A percentile compares a stretch with the other conserved stretches of the same genome.
phyloP scores from a whole-genome alignment of 129 eudicot genomes.

The Pseudognaphalium luteoalbum region DNA sequence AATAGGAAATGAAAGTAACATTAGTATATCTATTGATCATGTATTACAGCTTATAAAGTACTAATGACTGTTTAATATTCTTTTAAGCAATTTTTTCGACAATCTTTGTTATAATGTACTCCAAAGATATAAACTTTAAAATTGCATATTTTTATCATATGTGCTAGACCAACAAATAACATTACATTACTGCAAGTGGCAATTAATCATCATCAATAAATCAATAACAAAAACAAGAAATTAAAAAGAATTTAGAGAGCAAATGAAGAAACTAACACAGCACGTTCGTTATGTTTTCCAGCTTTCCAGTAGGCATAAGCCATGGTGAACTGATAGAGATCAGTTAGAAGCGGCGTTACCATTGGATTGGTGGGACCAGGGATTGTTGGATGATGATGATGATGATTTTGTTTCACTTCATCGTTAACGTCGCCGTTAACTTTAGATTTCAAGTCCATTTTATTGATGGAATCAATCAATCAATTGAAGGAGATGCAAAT shows the following conservation, averaged over 20 bases:
- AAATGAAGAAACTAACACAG: constrained; percentile 57
- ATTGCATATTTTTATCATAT: too few relatives aligned
- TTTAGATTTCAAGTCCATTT: constrained; percentile 34
- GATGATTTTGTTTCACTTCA: constrained; percentile 22
- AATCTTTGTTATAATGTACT: neutral
- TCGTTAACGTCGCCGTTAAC: constrained; percentile 45
- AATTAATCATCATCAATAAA: neutral
- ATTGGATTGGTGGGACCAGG: constrained; percentile 83
- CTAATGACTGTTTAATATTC: too few relatives aligned
- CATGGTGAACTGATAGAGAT: constrained; percentile 97
- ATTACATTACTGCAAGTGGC: neutral
- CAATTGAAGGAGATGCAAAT: neutral
- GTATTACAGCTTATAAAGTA: too few relatives aligned
- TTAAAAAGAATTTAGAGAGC: neutral
- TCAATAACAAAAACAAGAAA: neutral
- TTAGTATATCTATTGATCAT: too few relatives aligned
- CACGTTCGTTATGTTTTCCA: constrained; percentile 87
- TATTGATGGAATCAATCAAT: neutral
- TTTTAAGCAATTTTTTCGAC: neutral
- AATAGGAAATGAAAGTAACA: constrained; percentile 2
- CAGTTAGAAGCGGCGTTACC: constrained; percentile 88
- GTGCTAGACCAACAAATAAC: neutral
- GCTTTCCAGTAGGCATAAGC: constrained; percentile 99
- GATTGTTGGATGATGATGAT: constrained; percentile 30
- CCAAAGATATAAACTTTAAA: neutral